Conservation (phyloP, 352 stramenopile genomes). For the Phytophthora idaei region DNA sequence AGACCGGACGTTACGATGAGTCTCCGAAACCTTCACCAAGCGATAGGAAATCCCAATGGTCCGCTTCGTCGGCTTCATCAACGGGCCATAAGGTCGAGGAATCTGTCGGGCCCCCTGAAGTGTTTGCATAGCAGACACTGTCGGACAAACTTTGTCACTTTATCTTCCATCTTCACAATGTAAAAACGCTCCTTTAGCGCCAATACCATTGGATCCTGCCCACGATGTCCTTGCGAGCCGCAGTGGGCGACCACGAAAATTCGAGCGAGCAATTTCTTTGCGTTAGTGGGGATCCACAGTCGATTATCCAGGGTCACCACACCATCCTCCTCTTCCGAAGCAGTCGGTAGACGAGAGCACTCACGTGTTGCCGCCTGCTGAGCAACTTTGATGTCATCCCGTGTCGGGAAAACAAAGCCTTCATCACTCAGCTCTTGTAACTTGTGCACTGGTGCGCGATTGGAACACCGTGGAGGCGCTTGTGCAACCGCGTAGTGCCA, state of each 20-base stretch:
- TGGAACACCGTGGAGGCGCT: constrained; percentile 63
- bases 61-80: not conserved
- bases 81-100: not conserved
- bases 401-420: too few relatives aligned
- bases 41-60: not conserved
- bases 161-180: not conserved
- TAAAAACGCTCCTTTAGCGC: constrained; percentile 8
- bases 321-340: not conserved
- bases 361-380: too few relatives aligned
- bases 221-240: constrained; percentile 12
- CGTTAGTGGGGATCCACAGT: not conserved
- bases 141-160: not conserved
- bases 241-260: constrained; percentile 20
- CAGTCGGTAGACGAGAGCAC: too few relatives aligned
- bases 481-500: constrained; percentile 45
- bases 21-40: not conserved
- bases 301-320: not conserved
- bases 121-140: not conserved
- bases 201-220: constrained; percentile 4
- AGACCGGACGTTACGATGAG: constrained; percentile 21
- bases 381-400: too few relatives aligned
- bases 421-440: constrained; percentile 39
- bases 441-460: constrained; percentile 48
- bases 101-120: not conserved
- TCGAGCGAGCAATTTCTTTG: not conserved